Evolutionary conservation across 78 protist genomes (phyloP).

Genomic region (Carpediemonas membranifera): DNA sequence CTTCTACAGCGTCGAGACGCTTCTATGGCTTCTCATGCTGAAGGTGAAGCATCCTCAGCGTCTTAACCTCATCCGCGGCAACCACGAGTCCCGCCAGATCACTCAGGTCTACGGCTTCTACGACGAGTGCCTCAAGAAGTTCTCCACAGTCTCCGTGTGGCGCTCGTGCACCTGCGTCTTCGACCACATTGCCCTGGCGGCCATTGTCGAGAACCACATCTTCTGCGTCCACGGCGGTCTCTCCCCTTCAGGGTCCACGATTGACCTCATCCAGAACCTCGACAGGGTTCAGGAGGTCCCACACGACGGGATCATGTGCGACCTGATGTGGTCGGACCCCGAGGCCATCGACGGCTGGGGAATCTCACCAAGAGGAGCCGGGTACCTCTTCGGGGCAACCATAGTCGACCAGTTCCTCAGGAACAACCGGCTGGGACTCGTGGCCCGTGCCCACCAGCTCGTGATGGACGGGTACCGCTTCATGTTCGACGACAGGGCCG

Average conservation of each 20-base stretch:
- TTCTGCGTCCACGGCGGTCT: slow-evolving; percentile 92
- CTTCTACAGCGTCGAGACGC: background rate
- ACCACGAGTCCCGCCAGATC: slow-evolving; percentile 41
- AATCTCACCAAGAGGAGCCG: slow-evolving; percentile 23
- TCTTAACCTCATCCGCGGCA: slow-evolving; percentile 34
- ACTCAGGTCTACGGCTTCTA: slow-evolving; percentile 62
- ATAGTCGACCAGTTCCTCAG: slow-evolving; percentile 25
- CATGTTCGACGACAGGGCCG: background rate
- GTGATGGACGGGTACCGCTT: slow-evolving; percentile 47
- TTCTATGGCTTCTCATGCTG: slow-evolving; percentile 21
- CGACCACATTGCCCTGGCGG: slow-evolving; percentile 75
- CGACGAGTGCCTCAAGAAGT: slow-evolving; percentile 82
- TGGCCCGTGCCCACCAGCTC: slow-evolving; percentile 94
- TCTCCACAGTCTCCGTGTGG: slow-evolving; percentile 82
- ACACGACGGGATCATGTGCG: slow-evolving; percentile 98
- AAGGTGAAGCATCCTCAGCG: slow-evolving; percentile 4
- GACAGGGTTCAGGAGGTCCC: slow-evolving; percentile 81
- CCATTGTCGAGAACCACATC: slow-evolving; percentile 67
- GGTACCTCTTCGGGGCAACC: slow-evolving; percentile 38
- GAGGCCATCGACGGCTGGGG: slow-evolving; percentile 9
- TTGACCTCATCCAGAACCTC: slow-evolving; percentile 48
- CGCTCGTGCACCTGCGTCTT: slow-evolving; percentile 72
- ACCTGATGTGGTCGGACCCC: slow-evolving; percentile 99
- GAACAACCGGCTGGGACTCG: slow-evolving; percentile 67
- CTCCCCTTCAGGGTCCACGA: slow-evolving; percentile 67